These are phyloP conservation scores for Trapa incisa DNA, from an alignment of 345 rosid genomes.

Conservation along the genomic window DNA sequence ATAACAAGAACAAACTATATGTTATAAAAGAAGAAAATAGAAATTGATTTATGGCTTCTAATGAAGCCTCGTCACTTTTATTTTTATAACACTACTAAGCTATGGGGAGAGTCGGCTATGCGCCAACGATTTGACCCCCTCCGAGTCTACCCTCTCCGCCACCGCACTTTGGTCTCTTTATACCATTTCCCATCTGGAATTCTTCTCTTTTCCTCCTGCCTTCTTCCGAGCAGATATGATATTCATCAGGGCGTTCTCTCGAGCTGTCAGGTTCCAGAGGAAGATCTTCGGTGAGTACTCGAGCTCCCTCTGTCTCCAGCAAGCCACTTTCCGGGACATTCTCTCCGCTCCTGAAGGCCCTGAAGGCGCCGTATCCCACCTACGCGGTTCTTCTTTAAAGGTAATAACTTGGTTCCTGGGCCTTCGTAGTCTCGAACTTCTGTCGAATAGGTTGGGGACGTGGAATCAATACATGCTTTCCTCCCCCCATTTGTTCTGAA, in stretches of 20 bases:
- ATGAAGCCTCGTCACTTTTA: too few species aligned
- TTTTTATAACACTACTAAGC: not conserved
- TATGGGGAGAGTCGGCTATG: not conserved
- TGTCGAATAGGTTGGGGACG: not conserved
- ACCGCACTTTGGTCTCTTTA: too few species aligned
- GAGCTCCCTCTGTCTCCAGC: constrained; percentile 1
- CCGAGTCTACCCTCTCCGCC: too few species aligned
- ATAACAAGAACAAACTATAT: too few species aligned
- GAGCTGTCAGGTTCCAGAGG: not conserved
- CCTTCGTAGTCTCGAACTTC: not conserved
- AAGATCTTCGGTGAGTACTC: not conserved
- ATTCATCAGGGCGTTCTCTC: not conserved
- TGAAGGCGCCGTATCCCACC: not conserved
- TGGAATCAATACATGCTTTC: not conserved
- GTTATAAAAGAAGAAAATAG: too few species aligned
- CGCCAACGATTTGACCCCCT: not conserved
- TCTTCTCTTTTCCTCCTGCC: not conserved
- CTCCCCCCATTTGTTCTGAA: not conserved
- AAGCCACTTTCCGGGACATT: not conserved
- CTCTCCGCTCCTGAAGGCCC: not conserved
- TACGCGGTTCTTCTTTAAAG: not conserved
- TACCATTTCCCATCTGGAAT: too few species aligned
- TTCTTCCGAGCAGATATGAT: not conserved
- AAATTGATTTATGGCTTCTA: too few species aligned
- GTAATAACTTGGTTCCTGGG: not conserved